Evolutionary conservation across 192 early-diverging fungal species (phyloP).

Genomic region (Umbelopsis ramanniana): DNA sequence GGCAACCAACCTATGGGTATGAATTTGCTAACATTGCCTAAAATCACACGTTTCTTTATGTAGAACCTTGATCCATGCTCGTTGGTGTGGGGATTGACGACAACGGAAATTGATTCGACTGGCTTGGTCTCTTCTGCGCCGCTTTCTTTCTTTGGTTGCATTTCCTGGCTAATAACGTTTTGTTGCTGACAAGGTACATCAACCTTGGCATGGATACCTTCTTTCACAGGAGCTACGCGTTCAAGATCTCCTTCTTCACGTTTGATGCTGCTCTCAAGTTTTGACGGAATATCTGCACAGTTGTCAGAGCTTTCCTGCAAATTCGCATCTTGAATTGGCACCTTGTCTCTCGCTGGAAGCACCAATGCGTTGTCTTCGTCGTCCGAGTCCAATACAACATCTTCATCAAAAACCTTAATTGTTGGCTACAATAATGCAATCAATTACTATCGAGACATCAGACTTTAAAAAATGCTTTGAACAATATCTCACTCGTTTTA

Average conservation of each 20-base stretch:
- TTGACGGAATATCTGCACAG: background rate
- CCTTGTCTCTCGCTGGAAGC: background rate
- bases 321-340: background rate
- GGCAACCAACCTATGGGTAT: constrained; percentile 49
- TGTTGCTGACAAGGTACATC: background rate
- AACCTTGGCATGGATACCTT: constrained; percentile 32
- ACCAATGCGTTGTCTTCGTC: constrained; percentile 27
- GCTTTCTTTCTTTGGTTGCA: background rate
- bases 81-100: constrained; percentile 17
- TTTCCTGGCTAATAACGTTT: background rate
- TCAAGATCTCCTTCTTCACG: no score
- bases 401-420: constrained; percentile 75
- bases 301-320: background rate
- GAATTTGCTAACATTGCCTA: constrained; percentile 80
- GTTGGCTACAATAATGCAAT: constrained; percentile 51
- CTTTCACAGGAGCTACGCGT: background rate
- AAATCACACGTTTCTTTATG: constrained; percentile 64
- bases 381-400: constrained; percentile 67
- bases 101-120: constrained; percentile 34
- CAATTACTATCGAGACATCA: background rate
- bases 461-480: background rate
- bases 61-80: constrained; percentile 74
- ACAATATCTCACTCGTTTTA: constrained; percentile 3
- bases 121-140: background rate
- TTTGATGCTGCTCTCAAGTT: no score